Base-by-base conservation (phyloP, 2,329 filamentous ascomycete genomes). In the Pyrenophora tritici-repentis region DNA sequence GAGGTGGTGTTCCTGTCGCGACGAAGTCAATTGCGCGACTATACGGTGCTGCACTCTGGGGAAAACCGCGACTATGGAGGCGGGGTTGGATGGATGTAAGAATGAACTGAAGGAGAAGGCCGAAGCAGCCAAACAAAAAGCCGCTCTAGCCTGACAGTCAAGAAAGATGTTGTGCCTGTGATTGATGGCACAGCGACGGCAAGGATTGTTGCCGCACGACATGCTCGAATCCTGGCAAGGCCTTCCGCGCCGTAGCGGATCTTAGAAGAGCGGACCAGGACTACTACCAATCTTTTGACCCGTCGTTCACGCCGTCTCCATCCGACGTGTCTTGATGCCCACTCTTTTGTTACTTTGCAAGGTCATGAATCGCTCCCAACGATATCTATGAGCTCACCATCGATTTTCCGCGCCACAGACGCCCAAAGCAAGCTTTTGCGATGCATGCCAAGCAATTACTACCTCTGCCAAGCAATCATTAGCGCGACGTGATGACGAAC, bases 141-240 rank as follows among this genome's bases (percentile, higher is more conserved):
- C 42, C 35, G 37, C 34, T 32, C 31, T 35, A 39, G 40, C 14
- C 17, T 47, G 18, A 18, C 29, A 41, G 47, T 41, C 47, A 47
- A 39, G 49, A 59, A 58, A 58, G 49, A 29, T 39, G 41, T 55
- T 57, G 42, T 58, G 49, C 43, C 45, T 55, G 52, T 49, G 43
- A 52, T 50, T 52, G 47, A 50, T 45, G 44, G 46, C 55, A 56
- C 53, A 42, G 35, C 16, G 41, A 22, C 38, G 46, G 34, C 56
- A 58, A 52, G 59, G 59, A 50, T 58, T 24, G 24, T 14, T 52
- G 51, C 55, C 55, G 55, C 42, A 47, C 36, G 26, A 26, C 45
- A 34, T 26, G 31, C 42, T 47, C 38, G 49, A 47, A 29, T 29
- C 26, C 16, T 31, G 14, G 18, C 18, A 29, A 16, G 38, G 20